Evolutionary conservation across 1,284 basidiomycete species (phyloP).

Genomic region (Fomitopsis betulina): DNA sequence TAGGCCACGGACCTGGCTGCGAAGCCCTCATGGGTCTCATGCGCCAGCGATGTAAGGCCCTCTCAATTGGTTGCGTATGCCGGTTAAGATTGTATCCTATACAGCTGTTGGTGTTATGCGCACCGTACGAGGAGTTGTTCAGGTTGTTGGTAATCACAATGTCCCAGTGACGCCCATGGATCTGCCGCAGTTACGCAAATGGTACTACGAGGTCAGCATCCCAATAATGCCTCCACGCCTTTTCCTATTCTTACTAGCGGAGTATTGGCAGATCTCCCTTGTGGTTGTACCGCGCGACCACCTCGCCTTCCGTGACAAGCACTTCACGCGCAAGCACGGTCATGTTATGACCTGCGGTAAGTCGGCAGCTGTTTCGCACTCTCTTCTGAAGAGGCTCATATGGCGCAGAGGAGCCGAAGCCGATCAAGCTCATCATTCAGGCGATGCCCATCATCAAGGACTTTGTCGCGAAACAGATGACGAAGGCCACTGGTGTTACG

Average conservation of each 20-base stretch:
- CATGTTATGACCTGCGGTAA: conserved; percentile 52
- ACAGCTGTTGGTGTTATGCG: conserved; percentile 50
- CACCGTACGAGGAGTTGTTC: conserved; percentile 66
- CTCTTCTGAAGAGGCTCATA: background rate
- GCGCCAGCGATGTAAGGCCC: conserved; percentile 54
- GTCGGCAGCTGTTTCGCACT: conserved; percentile 9
- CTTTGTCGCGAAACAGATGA: conserved; percentile 32
- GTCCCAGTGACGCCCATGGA: conserved; percentile 52
- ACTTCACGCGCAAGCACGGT: conserved; percentile 56
- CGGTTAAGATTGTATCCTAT: conserved; percentile 1
- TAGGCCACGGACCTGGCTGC: conserved; percentile 87
- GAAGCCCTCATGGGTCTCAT: conserved; percentile 73
- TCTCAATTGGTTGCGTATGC: background rate
- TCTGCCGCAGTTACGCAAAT: conserved; percentile 45
- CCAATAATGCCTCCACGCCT: background rate
- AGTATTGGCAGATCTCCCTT: conserved; percentile 49
- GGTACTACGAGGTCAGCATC: conserved; percentile 57
- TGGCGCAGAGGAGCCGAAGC: conserved; percentile 50
- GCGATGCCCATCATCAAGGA: conserved; percentile 58
- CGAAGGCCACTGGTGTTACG: background rate
- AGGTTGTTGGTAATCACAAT: conserved; percentile 68
- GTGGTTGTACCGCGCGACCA: conserved; percentile 60
- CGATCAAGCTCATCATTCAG: conserved; percentile 55
- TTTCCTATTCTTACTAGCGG: conserved; percentile 4
- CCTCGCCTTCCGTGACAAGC: conserved; percentile 45